A percentile compares a stretch with the other conserved stretches of the same genome.
These are phyloP conservation scores for Penicillium hordei DNA, from an alignment of 2,329 filamentous ascomycete species.

Conservation along the genomic window DNA sequence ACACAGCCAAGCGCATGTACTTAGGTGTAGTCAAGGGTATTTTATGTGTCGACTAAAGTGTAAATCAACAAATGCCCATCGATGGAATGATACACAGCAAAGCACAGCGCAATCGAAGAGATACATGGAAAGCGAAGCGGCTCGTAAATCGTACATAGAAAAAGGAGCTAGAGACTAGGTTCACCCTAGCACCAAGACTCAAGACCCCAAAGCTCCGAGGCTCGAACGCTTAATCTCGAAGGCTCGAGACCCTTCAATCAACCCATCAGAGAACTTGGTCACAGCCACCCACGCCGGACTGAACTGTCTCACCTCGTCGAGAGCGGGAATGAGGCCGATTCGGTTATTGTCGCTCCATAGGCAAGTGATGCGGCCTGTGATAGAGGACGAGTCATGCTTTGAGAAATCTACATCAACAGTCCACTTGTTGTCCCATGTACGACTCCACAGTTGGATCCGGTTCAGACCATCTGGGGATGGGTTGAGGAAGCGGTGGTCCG, in stretches of 20 bases:
- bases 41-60: background rate
- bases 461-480: slow-evolving; percentile 63
- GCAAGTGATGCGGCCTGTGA: slow-evolving; percentile 71
- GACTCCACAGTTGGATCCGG: slow-evolving; percentile 76
- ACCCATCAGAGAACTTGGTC: slow-evolving; percentile 71
- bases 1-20: background rate
- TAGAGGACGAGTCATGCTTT: slow-evolving; percentile 22
- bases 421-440: slow-evolving; percentile 77
- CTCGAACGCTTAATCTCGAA: slow-evolving; percentile 52
- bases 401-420: slow-evolving; percentile 65
- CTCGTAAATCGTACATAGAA: slow-evolving; percentile 10
- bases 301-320: slow-evolving; percentile 75
- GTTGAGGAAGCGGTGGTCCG: slow-evolving; percentile 65
- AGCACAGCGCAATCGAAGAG: background rate
- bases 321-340: slow-evolving; percentile 70
- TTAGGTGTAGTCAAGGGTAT: background rate
- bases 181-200: background rate
- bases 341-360: slow-evolving; percentile 85
- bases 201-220: background rate
- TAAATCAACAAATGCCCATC: background rate
- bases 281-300: slow-evolving; percentile 77
- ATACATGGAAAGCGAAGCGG: background rate
- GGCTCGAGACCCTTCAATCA: slow-evolving; percentile 75
- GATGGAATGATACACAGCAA: background rate
- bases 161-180: background rate